A percentile compares a stretch with the other conserved stretches of the same genome.
Evolutionary conservation across 306 rosid species (phyloP).

Genomic region (Delonix regia): DNA sequence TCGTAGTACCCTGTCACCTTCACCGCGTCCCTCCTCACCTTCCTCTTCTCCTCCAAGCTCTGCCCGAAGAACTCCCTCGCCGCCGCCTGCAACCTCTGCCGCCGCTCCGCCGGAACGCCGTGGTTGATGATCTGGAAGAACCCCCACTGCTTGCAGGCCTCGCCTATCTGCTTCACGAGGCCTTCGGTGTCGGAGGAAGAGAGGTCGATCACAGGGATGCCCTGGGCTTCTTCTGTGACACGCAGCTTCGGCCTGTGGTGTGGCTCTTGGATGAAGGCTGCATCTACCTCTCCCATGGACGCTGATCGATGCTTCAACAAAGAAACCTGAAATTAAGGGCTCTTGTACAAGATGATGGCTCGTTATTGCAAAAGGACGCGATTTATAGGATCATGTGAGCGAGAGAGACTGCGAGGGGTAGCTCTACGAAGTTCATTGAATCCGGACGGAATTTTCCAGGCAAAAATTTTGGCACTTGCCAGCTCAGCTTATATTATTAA

Average conservation of each 20-base stretch:
- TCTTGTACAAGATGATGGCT: no score
- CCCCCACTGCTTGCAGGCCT: constrained; percentile 46
- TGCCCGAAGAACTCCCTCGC: not conserved
- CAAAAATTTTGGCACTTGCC: no score
- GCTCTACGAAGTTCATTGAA: no score
- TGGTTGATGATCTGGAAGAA: constrained; percentile 40
- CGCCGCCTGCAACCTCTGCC: not conserved
- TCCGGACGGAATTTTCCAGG: no score
- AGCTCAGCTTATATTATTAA: no score
- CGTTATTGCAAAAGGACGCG: not conserved
- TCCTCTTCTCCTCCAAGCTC: constrained; percentile 5
- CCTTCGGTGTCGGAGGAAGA: constrained; percentile 18
- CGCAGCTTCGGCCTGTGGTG: constrained; percentile 58
- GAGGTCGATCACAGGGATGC: constrained; percentile 65
- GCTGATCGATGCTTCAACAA: not conserved
- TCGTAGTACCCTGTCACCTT: constrained; percentile 45
- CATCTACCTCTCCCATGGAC: constrained; percentile 55
- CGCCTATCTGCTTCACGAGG: constrained; percentile 29
- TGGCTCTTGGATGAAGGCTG: constrained; percentile 58
- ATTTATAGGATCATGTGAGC: not conserved
- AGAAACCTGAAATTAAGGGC: not conserved
- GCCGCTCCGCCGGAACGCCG: not conserved
- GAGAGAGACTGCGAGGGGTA: no score
- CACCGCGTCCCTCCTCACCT: not conserved
- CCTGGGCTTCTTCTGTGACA: constrained; percentile 25